Base-by-base conservation (phyloP, 2,329 filamentous ascomycete species). In the Colletotrichum nymphaeae region DNA sequence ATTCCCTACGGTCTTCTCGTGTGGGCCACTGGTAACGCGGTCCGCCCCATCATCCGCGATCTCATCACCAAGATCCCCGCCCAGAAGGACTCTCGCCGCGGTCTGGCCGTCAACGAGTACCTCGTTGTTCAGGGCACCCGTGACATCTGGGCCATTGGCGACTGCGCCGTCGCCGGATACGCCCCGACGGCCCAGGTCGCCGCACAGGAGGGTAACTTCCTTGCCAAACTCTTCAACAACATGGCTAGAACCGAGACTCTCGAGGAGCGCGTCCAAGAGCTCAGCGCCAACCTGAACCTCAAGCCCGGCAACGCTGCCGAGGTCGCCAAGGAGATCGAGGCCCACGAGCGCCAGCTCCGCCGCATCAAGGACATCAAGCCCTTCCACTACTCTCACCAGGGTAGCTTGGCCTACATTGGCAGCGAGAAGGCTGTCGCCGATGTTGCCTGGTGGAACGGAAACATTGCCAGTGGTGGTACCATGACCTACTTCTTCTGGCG, bases 401-500 rank as follows among this genome's bases (percentile, higher is more conserved):
- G 97, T 77, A 96, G 93, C 78, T 85, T 99, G 84, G 97, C 97
- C 63, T 99, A 99, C 86, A 99, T 99, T 86, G 97, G 97, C 75
- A 97, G 94, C 84, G 97, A 99, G 83, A 96, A 96, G 90, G 97
- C 97, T 63, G 97, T 99, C 72, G 97, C 97, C 75, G 97, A 99
- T 85, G 95, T 99, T 80, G 94, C 92, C 82, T 99, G 97, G 96
- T 92, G 97, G 87, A 97, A 97, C 80, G 97, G 97, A 77, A 99
- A 98, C 87, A 90, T 99, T 79, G 96, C 97, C 75, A 94, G 93
- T 58, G 97, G 96, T 81, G 97, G 97, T 82, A 94, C 93, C 79
- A 88, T 98, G 85, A 99, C 97, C 69, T 99, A 97, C 87, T 90
- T 98, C 78, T 99, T 99, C 91, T 99, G 97, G 97, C 91, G 95